phyloP scores from a whole-genome alignment of 1,284 basidiomycete species.

The Cutaneotrichosporon arboriforme region DNA sequence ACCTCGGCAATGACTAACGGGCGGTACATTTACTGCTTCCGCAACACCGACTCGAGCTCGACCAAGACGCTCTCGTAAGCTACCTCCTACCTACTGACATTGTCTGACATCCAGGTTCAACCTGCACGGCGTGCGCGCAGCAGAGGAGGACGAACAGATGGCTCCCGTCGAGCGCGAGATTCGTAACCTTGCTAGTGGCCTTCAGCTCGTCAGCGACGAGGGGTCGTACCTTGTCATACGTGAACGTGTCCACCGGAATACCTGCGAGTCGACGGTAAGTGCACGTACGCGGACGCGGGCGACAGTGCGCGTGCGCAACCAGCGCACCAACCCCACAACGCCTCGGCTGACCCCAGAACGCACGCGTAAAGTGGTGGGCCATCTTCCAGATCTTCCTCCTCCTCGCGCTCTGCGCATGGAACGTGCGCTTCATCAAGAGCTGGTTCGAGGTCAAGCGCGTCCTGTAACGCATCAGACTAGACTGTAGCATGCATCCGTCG shows the following conservation, averaged over 20 bases:
- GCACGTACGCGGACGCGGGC: constrained; percentile 28
- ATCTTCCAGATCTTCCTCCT: constrained; percentile 82
- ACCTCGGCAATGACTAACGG: constrained; percentile 84
- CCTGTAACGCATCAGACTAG: constrained; percentile 52
- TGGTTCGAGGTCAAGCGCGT: constrained; percentile 89
- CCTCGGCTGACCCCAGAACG: constrained; percentile 54
- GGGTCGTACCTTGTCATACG: constrained; percentile 97
- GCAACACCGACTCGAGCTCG: constrained; percentile 92
- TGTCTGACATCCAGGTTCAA: constrained; percentile 70
- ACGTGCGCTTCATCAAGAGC: constrained; percentile 95
- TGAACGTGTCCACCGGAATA: constrained; percentile 88
- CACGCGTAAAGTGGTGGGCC: constrained; percentile 98
- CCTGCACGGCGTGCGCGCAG: constrained; percentile 88
- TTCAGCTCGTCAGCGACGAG: constrained; percentile 93
- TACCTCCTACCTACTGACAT: background rate
- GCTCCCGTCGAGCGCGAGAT: constrained; percentile 97
- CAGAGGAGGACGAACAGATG: constrained; percentile 52
- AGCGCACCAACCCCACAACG: background rate
- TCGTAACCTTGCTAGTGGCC: constrained; percentile 72
- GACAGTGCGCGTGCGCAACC: background rate
- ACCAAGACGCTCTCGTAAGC: constrained; percentile 88
- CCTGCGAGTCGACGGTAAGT: constrained; percentile 36
- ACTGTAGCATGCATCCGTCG: constrained; percentile 5
- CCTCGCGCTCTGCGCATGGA: constrained; percentile 88
- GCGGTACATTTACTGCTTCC: constrained; percentile 93